Conservation (phyloP, 805 yeast species). For the Ogataea trehalophila region DNA sequence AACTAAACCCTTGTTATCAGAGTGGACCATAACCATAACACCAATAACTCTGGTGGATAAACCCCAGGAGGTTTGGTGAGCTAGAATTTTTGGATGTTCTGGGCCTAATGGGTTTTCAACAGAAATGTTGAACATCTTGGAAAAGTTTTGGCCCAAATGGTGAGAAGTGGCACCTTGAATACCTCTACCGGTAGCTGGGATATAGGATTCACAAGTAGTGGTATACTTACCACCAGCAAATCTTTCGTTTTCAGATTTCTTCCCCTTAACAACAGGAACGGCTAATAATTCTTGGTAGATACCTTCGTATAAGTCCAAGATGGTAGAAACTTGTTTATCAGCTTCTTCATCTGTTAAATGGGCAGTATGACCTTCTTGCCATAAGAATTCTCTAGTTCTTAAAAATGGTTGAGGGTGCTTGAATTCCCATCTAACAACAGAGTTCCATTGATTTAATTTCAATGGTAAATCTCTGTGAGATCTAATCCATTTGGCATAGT, state of each 20-base stretch:
- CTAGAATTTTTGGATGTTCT: slow-evolving; percentile 79
- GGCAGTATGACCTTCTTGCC: slow-evolving; percentile 99
- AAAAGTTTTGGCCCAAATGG: slow-evolving; percentile 95
- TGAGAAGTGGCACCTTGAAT: slow-evolving; percentile 99
- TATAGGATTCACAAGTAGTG: slow-evolving; percentile 93
- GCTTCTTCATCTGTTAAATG: slow-evolving; percentile 84
- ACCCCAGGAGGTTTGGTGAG: slow-evolving; percentile 99
- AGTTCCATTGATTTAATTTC: slow-evolving; percentile 97
- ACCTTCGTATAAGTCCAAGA: slow-evolving; percentile 79
- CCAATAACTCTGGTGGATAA: slow-evolving; percentile 97
- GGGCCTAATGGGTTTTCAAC: slow-evolving; percentile 94
- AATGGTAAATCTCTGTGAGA: slow-evolving; percentile 97
- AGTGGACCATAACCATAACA: slow-evolving; percentile 98
- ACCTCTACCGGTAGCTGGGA: slow-evolving; percentile 99
- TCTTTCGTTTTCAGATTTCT: slow-evolving; percentile 94
- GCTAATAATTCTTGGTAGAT: slow-evolving; percentile 91
- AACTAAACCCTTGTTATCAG: slow-evolving; percentile 97
- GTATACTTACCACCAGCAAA: slow-evolving; percentile 98
- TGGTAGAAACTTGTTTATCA: slow-evolving; percentile 73
- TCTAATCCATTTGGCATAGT: slow-evolving; percentile 98
- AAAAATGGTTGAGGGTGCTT: slow-evolving; percentile 99
- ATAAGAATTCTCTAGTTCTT: slow-evolving; percentile 97
- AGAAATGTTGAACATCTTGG: slow-evolving; percentile 93
- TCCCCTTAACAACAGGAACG: slow-evolving; percentile 94
- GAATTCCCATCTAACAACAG: slow-evolving; percentile 99